Evolutionary conservation across 1,284 basidiomycete genomes (phyloP), one percentile per base, ranked within the genome.

Genomic region (Fistulina hepatica): DNA sequence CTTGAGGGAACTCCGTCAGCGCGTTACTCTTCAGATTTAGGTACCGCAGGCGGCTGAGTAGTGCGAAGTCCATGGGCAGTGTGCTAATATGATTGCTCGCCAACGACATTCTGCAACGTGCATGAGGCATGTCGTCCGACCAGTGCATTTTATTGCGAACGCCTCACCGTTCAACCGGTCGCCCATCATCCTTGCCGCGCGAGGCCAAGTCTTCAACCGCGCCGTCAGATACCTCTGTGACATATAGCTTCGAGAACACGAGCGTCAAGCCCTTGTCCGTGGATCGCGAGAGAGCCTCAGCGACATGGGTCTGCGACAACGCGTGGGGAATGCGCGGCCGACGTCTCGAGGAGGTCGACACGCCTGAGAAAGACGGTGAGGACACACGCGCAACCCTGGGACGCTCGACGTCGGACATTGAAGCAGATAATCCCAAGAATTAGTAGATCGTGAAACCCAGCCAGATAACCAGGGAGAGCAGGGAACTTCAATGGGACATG

Each of bases 1-100:
- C 85, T 44, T 81, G 72, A 8, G 94, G 94, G 50, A 98, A 89
- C 12, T 72, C 67, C 1, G 80, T 70, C 52, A 98, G 81, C 40
- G 69, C 71, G 56, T 97, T 97, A 51, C 81, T 81, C 59, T 88
- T 86, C 43, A 98, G 72, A 57, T 97, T 97, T 40, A 98, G 73
- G 58, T 98, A 98, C 45, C 93, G 69, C 35, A 98, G 67, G 44
- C 76, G 76, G 41, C 73, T 73, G 33, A 97, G 64, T 25, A 79
- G 66, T 11, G 73, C 71, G 54, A 97, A 94, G 21, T 81, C 76
- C 46, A 71, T 70, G 12, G 91, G 90, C 35, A 98, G 71, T 1
- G 76, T 78, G 23, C 78, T 69, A 26, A 98, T 68, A 32, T 76
- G 72, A 56, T 98, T 98, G 57, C 88, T 76, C 15, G 82, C 81